phyloP scores from a whole-genome alignment of 768 basidiomycete species.

The Flagelloscypha sp. region DNA sequence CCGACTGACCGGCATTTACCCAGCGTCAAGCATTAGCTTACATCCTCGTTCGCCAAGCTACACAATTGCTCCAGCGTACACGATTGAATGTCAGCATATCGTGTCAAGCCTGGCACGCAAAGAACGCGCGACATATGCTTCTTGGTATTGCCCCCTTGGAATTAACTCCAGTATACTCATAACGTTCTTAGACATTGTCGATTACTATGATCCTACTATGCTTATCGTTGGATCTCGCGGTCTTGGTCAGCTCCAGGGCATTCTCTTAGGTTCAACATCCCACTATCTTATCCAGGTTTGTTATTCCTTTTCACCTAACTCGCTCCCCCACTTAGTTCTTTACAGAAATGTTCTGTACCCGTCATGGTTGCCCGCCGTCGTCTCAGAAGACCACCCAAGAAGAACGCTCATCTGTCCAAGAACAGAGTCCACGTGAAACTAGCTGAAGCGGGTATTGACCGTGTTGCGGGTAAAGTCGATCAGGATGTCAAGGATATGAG shows the following conservation, averaged over 20 bases:
- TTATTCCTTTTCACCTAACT: constrained; percentile 4
- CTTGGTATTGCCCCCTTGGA: constrained; percentile 39
- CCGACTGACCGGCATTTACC: constrained; percentile 2
- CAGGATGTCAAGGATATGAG: constrained; percentile 77
- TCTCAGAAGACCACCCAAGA: constrained; percentile 79
- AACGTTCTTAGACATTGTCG: constrained; percentile 58
- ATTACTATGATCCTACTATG: constrained; percentile 82
- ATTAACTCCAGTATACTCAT: neutral
- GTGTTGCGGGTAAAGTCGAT: constrained; percentile 79
- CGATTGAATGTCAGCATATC: constrained; percentile 76
- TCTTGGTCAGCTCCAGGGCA: constrained; percentile 79
- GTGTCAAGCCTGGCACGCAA: constrained; percentile 98
- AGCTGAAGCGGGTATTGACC: constrained; percentile 82
- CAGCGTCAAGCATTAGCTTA: constrained; percentile 86
- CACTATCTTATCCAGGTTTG: constrained; percentile 83
- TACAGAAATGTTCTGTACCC: constrained; percentile 83
- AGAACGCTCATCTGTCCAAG: constrained; percentile 71
- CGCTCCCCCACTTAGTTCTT: constrained; percentile 1
- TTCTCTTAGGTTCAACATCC: constrained; percentile 89
- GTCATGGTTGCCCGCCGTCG: constrained; percentile 95
- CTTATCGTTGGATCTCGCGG: constrained; percentile 94
- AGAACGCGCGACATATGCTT: constrained; percentile 85
- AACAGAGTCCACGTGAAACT: constrained; percentile 80
- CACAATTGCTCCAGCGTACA: constrained; percentile 84
- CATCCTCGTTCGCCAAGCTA: constrained; percentile 84